Percentiles rank a stretch among this genome's conserved stretches.
Conservation (phyloP, 116 monocot genomes). For the Trichopus zeylanicus region DNA sequence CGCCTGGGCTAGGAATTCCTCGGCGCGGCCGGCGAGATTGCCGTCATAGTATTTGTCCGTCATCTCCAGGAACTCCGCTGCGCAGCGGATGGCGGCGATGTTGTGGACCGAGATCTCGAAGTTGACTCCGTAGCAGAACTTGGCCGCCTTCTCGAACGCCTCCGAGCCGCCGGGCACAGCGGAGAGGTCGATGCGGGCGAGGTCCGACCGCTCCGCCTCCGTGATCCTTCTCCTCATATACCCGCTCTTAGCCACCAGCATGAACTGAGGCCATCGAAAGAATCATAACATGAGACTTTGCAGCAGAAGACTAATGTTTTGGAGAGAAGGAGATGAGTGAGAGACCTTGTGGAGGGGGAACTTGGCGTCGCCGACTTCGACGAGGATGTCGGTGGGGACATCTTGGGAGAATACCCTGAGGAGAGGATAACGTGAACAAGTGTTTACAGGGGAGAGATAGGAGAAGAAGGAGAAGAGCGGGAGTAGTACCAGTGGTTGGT, state of each 20-base stretch:
- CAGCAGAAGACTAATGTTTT: neutral
- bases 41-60: constrained; percentile 41
- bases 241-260: constrained; percentile 77
- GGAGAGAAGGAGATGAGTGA: neutral
- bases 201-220: constrained; percentile 30
- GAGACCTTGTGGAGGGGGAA: constrained; percentile 87
- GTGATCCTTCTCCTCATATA: constrained; percentile 50
- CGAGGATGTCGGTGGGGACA: constrained; percentile 58
- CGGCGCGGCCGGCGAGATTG: constrained; percentile 48
- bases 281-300: neutral
- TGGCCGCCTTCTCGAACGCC: constrained; percentile 69
- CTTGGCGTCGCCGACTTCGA: constrained; percentile 41
- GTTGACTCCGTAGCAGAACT: constrained; percentile 85
- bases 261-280: constrained; percentile 25
- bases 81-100: constrained; percentile 66
- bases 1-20: constrained; percentile 74
- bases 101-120: constrained; percentile 80
- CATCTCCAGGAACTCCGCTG: constrained; percentile 88
- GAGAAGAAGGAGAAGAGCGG: neutral
- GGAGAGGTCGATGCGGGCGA: constrained; percentile 32
- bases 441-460: neutral
- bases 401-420: constrained; percentile 66
- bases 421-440: neutral
- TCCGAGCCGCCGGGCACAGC: constrained; percentile 76
- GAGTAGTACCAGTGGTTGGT: constrained; percentile 59